A percentile compares a stretch with the other conserved stretches of the same genome.
phyloP scores from a whole-genome alignment of 805 yeast genomes.

The Naumovozyma castellii region DNA sequence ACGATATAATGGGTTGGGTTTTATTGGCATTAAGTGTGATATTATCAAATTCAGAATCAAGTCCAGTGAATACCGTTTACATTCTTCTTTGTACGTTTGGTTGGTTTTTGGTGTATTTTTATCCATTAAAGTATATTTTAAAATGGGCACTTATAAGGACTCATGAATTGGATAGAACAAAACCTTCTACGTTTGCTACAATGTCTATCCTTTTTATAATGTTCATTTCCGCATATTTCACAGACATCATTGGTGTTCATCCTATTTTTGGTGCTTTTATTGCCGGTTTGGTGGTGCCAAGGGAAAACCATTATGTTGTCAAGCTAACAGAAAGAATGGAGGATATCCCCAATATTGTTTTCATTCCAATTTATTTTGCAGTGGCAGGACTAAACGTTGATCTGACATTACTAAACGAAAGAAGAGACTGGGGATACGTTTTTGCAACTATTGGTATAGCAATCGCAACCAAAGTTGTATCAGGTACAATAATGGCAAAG shows the following conservation, averaged over 20 bases:
- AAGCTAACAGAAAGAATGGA: conserved; percentile 66
- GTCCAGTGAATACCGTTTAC: conserved; percentile 58
- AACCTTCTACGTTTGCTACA: conserved; percentile 54
- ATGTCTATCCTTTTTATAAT: conserved; percentile 46
- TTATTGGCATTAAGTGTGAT: conserved; percentile 67
- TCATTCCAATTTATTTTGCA: conserved; percentile 74
- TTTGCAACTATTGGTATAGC: conserved; percentile 62
- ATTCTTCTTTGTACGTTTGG: conserved; percentile 57
- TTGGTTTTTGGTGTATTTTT: conserved; percentile 55
- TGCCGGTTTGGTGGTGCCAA: conserved; percentile 65
- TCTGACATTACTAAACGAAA: conserved; percentile 51
- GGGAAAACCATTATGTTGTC: conserved; percentile 65
- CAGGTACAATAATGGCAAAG: conserved; percentile 59
- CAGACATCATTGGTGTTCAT: conserved; percentile 79
- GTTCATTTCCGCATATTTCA: conserved; percentile 62
- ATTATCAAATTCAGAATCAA: conserved; percentile 57
- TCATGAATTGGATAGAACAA: conserved; percentile 49
- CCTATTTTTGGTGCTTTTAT: conserved; percentile 81
- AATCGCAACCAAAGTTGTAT: conserved; percentile 53
- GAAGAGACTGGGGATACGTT: conserved; percentile 71
- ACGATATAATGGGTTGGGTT: conserved; percentile 77
- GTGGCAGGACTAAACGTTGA: conserved; percentile 67
- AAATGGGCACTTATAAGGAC: conserved; percentile 38
- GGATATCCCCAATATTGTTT: conserved; percentile 60
- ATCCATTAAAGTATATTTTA: conserved; percentile 46